Base-by-base conservation (phyloP, 768 basidiomycete genomes). In the Phaffia tasmanica region DNA sequence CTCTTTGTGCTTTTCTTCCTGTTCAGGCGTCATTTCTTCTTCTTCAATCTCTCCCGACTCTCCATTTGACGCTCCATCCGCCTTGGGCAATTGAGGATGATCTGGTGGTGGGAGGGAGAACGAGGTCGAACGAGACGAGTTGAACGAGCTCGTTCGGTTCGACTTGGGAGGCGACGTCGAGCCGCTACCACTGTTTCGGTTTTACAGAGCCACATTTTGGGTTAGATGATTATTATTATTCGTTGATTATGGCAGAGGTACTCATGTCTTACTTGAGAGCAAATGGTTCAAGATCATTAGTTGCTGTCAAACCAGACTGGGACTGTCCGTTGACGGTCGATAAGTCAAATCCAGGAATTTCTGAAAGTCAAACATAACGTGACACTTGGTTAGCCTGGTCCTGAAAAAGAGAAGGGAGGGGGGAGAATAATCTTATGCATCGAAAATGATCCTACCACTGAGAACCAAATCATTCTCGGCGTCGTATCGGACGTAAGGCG, bases 271-370 rank as follows among this genome's bases (percentile, higher is more conserved):
- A 86, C 80, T 54, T 87, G 83, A 21, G 87, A 88, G 27, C 53
- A 29, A 54, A 54, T 9, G 53, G 15, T 23, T 23, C 53, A 4
- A 54, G n/a, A 23, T 54, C 53, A 19, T 62, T 46, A 19, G 70
- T 61, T 56, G 83, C 81, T 1, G 85, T 82, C 18, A 85, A 86
- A 35, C 80, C 76, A 78, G 57, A 83, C 78, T 42, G 35, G 19
- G 71, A 62, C 30, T 77, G 75, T 69, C 79, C 78, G 55, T 63
- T 71, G 63, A 71, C 66, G 35, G 67, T 61, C 27, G 71, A 73
- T 19, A 95, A 80, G 73, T 84, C 83, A 53, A 95, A 82, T 67
- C 81, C 80, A 5, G 92, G 92, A 65, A 95, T 92, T 66, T 94
- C 92, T 92, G 68, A 25, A 55, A 14, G 35, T 32, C 51, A 50